Evolutionary conservation across 2,329 filamentous ascomycete genomes (phyloP).

Genomic region (Elsinoe batatas): DNA sequence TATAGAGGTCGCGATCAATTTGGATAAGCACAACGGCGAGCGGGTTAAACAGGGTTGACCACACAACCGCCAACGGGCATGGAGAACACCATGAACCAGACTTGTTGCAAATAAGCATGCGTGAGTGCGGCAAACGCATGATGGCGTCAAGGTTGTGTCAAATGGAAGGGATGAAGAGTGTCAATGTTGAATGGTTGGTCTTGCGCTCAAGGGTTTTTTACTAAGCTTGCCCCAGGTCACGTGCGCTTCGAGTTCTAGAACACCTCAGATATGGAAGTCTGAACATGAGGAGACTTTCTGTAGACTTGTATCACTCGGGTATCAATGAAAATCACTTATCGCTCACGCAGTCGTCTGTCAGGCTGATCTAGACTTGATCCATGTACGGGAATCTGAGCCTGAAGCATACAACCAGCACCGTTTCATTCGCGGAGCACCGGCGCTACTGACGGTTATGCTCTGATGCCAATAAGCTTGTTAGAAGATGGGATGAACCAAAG

Average conservation of each 20-base stretch:
- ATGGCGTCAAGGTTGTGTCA: too few relatives aligned
- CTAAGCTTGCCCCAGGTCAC: too few relatives aligned
- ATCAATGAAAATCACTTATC: not conserved
- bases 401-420: not conserved
- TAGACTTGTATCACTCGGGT: too few relatives aligned
- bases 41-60: conserved; percentile 7
- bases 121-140: too few relatives aligned
- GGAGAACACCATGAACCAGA: conserved; percentile 1
- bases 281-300: too few relatives aligned
- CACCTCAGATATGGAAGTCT: too few relatives aligned
- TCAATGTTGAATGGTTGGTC: too few relatives aligned
- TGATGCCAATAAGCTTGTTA: conserved; percentile 11
- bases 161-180: too few relatives aligned
- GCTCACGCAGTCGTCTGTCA: not conserved
- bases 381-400: not conserved
- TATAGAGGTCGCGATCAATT: not conserved
- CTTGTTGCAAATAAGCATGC: too few relatives aligned
- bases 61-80: conserved; percentile 5
- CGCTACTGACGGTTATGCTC: conserved; percentile 5
- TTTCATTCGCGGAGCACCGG: not conserved
- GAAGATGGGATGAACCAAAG: not conserved
- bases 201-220: too few relatives aligned
- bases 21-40: conserved; percentile 5
- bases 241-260: too few relatives aligned
- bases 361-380: not conserved